Conservation (phyloP, 257 asterid genomes). For the Anisodus acutangulus region DNA sequence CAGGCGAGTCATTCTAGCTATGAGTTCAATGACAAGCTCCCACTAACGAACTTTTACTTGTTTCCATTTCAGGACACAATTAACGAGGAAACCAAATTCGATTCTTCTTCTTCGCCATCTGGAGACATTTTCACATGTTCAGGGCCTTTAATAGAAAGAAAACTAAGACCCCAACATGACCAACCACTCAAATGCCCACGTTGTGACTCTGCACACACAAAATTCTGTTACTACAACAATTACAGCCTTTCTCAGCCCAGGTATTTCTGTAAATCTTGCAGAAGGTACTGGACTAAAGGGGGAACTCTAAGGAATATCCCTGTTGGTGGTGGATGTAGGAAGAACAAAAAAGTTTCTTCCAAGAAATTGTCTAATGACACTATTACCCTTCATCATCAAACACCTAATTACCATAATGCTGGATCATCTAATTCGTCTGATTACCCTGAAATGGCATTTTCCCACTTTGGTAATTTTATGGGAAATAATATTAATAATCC, state of each 20-base stretch:
- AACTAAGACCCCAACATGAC: slow-evolving; percentile 79
- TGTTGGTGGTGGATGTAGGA: slow-evolving; percentile 93
- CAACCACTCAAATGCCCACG: slow-evolving; percentile 81
- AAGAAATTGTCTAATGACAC: slow-evolving; percentile 41
- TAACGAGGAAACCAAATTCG: slow-evolving; percentile 67
- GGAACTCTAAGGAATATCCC: slow-evolving; percentile 95
- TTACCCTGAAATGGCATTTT: slow-evolving; percentile 46
- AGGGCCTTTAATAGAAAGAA: slow-evolving; percentile 64
- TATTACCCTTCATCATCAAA: slow-evolving; percentile 5
- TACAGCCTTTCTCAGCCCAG: slow-evolving; percentile 93
- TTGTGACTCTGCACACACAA: slow-evolving; percentile 93
- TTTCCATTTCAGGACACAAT: slow-evolving; percentile 54
- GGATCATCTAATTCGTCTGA: slow-evolving; percentile 34
- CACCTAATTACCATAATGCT: slow-evolving; percentile 19
- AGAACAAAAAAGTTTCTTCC: slow-evolving; percentile 70
- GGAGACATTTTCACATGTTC: slow-evolving; percentile 68
- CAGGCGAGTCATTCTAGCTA: slow-evolving; percentile 13
- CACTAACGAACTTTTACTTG: not conserved
- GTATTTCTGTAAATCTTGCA: slow-evolving; percentile 91
- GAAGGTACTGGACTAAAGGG: slow-evolving; percentile 97
- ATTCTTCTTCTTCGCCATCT: slow-evolving; percentile 58
- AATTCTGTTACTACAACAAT: slow-evolving; percentile 96
- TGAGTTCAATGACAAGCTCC: slow-evolving; percentile 29
- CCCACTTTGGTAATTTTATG: slow-evolving; percentile 39
- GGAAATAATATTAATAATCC: not conserved